Base-by-base conservation (phyloP, 805 yeast genomes). In the Ogataea corticis region DNA sequence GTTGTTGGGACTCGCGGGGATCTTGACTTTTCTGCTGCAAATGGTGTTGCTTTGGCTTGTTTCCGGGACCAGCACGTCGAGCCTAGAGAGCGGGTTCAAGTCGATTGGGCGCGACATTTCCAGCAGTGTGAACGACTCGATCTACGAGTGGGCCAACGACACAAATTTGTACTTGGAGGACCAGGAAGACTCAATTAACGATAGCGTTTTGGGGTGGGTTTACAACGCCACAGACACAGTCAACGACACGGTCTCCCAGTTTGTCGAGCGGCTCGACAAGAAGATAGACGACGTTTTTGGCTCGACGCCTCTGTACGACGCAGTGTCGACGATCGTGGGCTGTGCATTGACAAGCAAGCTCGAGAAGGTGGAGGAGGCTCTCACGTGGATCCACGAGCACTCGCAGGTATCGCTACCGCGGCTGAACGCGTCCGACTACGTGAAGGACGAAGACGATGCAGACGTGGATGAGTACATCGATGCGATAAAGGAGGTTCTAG, bases 261-360 rank as follows among this genome's bases (percentile, higher is more conserved):
- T 90, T 62, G 71, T 84, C 41, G 66, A 60, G 2, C 72, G 68
- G n/a, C 75, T 91, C 69, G 83, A 86, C 58, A 56, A 59, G 3
- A 80, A 81, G 0, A 62, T 94, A 5, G 71, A 72, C 23, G 70
- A 73, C 7, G 72, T 82, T 0, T 90, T 94, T 65, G 80, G 82
- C 4, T 73, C 73, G 2, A 88, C 97, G 0, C 77, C 85, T 0
- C 66, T 92, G 10, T 77, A 81, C 38, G 61, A 61, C 1, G 86
- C 95, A 0, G 72, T 89, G 37, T 72, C 75, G 23, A 74, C 83
- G 0, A 80, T 89, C 0, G 85, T 91, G 3, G 80, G 83, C 27
- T 92, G 99, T 67, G 79, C 87, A 2, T 71, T 94, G 31, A 92
- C 87, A 14, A 71, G 84, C 39, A 94, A 92, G 56, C 62, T 92